Percentiles rank a stretch among this genome's conserved stretches.
These are phyloP conservation scores for Scenedesmus sp. DNA, from an alignment of 163 green algal genomes.

Conservation along the genomic window DNA sequence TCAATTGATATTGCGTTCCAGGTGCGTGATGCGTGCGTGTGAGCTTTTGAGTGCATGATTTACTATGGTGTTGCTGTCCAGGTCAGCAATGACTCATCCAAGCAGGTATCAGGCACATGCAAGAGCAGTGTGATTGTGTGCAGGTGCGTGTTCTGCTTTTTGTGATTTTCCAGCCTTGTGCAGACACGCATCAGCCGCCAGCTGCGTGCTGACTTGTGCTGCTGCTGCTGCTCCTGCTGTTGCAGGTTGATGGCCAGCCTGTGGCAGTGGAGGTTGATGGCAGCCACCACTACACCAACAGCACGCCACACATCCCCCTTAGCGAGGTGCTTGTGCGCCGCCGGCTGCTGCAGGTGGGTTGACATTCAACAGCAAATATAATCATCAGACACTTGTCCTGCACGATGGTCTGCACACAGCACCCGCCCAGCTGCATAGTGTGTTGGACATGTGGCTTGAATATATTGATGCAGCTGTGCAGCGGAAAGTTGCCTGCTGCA, in stretches of 20 bases:
- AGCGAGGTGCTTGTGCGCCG: conserved; percentile 53
- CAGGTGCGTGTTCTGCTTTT: neutral
- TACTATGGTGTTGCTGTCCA: neutral
- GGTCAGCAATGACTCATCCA: neutral
- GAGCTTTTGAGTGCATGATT: neutral
- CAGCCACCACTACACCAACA: conserved; percentile 63
- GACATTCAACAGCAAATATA: neutral
- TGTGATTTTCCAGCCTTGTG: neutral
- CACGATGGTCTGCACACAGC: neutral
- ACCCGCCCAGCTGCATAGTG: too few species aligned
- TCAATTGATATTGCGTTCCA: conserved; percentile 66
- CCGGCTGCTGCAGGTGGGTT: conserved; percentile 57
- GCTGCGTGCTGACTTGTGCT: neutral
- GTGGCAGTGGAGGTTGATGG: conserved; percentile 69
- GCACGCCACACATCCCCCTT: conserved; percentile 52
- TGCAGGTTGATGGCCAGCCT: conserved; percentile 51
- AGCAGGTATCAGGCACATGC: too few species aligned
- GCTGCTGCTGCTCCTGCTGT: conserved; percentile 10
- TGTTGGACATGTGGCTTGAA: too few species aligned
- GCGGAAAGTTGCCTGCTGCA: neutral
- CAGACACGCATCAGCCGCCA: neutral
- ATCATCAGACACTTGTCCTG: neutral
- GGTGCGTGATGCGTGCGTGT: conserved; percentile 4
- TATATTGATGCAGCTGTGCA: too few species aligned
- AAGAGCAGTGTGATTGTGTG: neutral